phyloP scores from a whole-genome alignment of 2,329 filamentous ascomycete species.

The Colletotrichum eleusines region DNA sequence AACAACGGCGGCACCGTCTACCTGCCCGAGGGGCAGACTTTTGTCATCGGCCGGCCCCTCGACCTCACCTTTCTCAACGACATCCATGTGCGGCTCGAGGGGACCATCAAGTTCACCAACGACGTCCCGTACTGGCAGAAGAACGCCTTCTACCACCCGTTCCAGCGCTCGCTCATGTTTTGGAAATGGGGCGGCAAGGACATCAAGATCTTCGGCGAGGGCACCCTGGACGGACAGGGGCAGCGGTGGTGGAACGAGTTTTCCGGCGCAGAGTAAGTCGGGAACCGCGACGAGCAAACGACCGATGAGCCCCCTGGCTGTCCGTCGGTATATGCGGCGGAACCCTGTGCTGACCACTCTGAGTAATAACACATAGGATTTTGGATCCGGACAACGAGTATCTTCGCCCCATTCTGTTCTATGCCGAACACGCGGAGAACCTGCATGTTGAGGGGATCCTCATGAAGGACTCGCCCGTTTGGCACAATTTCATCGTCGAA shows the following conservation, averaged over 20 bases:
- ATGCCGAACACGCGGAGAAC: slow-evolving; percentile 71
- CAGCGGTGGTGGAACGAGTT: slow-evolving; percentile 59
- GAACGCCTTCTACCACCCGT: slow-evolving; percentile 55
- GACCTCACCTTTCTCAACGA: slow-evolving; percentile 70
- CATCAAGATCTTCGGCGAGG: slow-evolving; percentile 70
- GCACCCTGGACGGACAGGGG: slow-evolving; percentile 68
- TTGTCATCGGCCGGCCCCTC: slow-evolving; percentile 69
- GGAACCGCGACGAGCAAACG: no score
- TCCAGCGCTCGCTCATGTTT: slow-evolving; percentile 68
- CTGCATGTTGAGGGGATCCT: slow-evolving; percentile 68
- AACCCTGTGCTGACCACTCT: no score
- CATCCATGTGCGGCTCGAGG: slow-evolving; percentile 69
- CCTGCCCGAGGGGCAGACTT: slow-evolving; percentile 65
- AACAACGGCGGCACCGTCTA: slow-evolving; percentile 70
- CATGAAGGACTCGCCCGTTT: slow-evolving; percentile 71
- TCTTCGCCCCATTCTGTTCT: slow-evolving; percentile 70
- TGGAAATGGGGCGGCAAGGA: slow-evolving; percentile 74
- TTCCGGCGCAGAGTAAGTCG: slow-evolving; percentile 50
- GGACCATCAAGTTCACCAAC: slow-evolving; percentile 63
- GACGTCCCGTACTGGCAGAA: slow-evolving; percentile 59
- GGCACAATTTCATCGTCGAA: slow-evolving; percentile 72
- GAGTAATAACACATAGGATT: slow-evolving; percentile 53
- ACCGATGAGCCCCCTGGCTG: no score
- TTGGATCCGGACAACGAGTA: slow-evolving; percentile 66
- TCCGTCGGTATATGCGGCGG: no score